Evolutionary conservation across 2,329 filamentous ascomycete genomes (phyloP), one percentile per base, ranked within the genome.

Genomic region (Colletotrichum tropicale): DNA sequence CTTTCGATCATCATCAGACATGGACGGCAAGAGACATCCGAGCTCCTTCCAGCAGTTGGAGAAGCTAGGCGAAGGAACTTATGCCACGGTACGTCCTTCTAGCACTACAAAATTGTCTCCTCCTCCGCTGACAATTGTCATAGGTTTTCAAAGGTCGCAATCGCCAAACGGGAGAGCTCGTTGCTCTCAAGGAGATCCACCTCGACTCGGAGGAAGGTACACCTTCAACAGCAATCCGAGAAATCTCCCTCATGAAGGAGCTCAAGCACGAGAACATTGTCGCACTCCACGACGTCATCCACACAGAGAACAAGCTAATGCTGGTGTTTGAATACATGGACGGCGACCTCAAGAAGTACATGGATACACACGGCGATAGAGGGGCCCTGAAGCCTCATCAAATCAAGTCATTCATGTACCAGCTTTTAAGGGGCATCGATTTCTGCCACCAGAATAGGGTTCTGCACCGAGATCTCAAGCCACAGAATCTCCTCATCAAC

Each of bases 231-330:
- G 97, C 97, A 62, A 99, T 99, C 84, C 95, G 97, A 82, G 97
- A 99, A 86, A 99, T 99, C 81, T 98, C 96, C 2, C 90, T 99
- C 73, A 98, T 99, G 97, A 99, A 99, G 87, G 97, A 99, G 87
- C 91, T 99, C 79, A 98, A 98, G 86, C 97, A 99, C 86, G 96
- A 98, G 84, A 98, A 98, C 83, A 98, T 99, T 79, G 96, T 99
- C 81, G 95, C 94, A 75, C 93, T 99, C 7, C 95, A 98, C 90
- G 97, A 99, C 89, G 97, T 99, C 72, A 98, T 99, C 81, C 97
- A 99, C 86, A 99, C 97, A 74, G 97, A 99, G 88, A 99, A 98
- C 87, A 99, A 99, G 85, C 92, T 99, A 74, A 99, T 99, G 97
- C 93, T 99, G 55, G 97, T 99, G 12, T 99, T 99, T 81, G 97